Percentiles rank a stretch among this genome's conserved stretches.
Conservation (phyloP, 73 alveolate genomes). For the Tetrahymena thermophila region DNA sequence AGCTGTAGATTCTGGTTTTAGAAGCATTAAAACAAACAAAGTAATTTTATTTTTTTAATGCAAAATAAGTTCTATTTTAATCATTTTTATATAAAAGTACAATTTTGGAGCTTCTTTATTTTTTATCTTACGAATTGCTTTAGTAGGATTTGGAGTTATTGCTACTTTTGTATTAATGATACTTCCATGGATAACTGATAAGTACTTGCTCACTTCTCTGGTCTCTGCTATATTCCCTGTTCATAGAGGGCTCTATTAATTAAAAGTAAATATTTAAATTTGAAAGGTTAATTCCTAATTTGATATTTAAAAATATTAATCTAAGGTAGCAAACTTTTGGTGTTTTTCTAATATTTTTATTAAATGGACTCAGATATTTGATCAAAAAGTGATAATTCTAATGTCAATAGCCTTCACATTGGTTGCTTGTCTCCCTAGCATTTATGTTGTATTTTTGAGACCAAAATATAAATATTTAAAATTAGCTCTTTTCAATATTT, state of each 20-base stretch:
- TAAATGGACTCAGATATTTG: conserved; percentile 9
- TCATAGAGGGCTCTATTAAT: conserved; percentile 61
- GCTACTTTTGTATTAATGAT: neutral
- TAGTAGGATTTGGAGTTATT: conserved; percentile 44
- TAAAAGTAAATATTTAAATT: conserved; percentile 1
- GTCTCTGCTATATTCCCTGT: conserved; percentile 60
- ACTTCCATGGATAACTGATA: conserved; percentile 35
- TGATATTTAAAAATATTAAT: neutral
- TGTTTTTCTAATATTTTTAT: conserved; percentile 43
- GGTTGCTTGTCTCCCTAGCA: neutral
- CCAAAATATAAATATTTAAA: neutral
- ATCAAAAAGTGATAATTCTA: neutral
- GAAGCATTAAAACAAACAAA: neutral
- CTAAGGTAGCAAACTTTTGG: conserved; percentile 63
- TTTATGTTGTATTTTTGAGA: neutral
- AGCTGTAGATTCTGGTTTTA: neutral
- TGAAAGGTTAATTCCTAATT: no score
- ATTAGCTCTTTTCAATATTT: conserved; percentile 16
- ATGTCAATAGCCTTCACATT: conserved; percentile 6
- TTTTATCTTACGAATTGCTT: neutral
- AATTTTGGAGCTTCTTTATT: neutral
- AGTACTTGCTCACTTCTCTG: neutral
- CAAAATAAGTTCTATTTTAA: neutral
- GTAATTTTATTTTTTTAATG: neutral
- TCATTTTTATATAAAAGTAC: neutral